Conservation (phyloP, 768 basidiomycete species). For the Mrakia blollopis region DNA sequence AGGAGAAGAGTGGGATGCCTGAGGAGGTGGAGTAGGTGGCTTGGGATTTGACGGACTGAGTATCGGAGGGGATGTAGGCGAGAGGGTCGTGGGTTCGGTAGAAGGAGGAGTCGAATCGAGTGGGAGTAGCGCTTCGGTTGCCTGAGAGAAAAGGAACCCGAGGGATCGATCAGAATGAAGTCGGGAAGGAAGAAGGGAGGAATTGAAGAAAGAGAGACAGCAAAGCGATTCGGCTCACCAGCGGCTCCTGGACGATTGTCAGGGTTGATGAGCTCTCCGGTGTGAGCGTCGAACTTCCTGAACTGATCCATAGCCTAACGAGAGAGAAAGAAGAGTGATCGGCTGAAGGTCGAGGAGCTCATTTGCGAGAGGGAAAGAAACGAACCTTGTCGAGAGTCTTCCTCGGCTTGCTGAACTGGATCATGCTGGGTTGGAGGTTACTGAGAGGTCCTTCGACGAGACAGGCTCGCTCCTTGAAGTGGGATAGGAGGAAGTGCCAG, state of each 20-base stretch:
- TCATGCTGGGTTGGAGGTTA: constrained; percentile 97
- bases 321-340: neutral
- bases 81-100: constrained; percentile 92
- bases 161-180: neutral
- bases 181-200: neutral
- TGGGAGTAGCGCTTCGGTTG: constrained; percentile 79
- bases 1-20: constrained; percentile 72
- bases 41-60: constrained; percentile 91
- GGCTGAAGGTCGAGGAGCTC: neutral
- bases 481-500: constrained; percentile 96
- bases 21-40: constrained; percentile 76
- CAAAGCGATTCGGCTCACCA: constrained; percentile 10
- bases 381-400: constrained; percentile 65
- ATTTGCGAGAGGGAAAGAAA: neutral
- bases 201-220: constrained; percentile 8
- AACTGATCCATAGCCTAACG: constrained; percentile 73
- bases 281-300: constrained; percentile 86
- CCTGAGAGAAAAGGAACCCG: constrained; percentile 41
- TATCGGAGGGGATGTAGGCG: constrained; percentile 90
- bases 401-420: constrained; percentile 97
- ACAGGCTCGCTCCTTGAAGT: constrained; percentile 92
- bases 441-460: constrained; percentile 95
- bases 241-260: neutral
- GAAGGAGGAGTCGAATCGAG: constrained; percentile 91
- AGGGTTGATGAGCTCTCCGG: constrained; percentile 55